Evolutionary conservation across 345 rosid genomes (phyloP), one percentile per base, ranked within the genome.

Genomic region (Viola odorata): DNA sequence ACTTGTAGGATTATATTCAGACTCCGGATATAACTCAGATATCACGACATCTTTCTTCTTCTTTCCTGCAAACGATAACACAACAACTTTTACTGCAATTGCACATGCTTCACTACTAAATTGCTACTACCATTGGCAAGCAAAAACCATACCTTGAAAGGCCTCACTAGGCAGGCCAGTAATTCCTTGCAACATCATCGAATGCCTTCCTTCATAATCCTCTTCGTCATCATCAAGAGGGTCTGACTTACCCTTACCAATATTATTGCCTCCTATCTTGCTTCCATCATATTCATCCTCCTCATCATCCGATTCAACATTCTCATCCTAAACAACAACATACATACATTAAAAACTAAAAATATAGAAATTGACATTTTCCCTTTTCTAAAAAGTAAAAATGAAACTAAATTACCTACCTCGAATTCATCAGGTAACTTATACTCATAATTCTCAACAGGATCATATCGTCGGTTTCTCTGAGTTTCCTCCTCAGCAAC

Each of bases 111-210:
- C 11, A 12, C 0, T 9, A 7, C 13, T 12, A n/a, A 3, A 47
- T 11, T 7, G 12, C 14, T 13, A 8, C 36, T 23, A 52, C 13
- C 12, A 36, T 36, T 13, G 11, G 41, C 17, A 40, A 44, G 4
- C 8, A 38, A 15, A 14, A 10, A 12, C 3, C 7, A 15, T 79
- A 91, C 98, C 94, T 72, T 80, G 74, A 75, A 89, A 87, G 40
- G 85, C 95, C 61, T 82, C 91, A 53, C 74, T 76, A 6, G 91
- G 91, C 87, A 91, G 74, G 75, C 96, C 95, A 51, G 95, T 91
- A 69, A 92, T 74, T 63, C 71, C 78, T 67, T 87, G 77, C 81
- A 92, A 78, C 98, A 92, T 85, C 63, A 91, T 83, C 66, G 70
- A 50, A 66, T 89, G 96, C 64, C 82, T 81, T 74, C 57, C 85